Base-by-base conservation (phyloP, 805 yeast genomes). In the Zygoascus tannicola region DNA sequence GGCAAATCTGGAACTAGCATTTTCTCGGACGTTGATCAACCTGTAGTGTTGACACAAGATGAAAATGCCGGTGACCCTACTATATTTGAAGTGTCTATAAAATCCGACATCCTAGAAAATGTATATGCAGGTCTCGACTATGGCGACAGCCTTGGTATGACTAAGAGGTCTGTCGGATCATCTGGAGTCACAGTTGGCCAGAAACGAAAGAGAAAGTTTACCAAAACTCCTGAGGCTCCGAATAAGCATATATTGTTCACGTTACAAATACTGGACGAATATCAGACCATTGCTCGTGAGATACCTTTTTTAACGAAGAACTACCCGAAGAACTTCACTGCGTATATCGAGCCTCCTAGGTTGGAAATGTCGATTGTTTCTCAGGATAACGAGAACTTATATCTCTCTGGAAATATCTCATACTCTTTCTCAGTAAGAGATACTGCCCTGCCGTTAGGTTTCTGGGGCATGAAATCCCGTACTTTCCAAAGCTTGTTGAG, bases 401-500 rank as follows among this genome's bases (percentile, higher is more conserved):
- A n/a, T 3, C 36, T 45, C 8, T 23, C 34, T n/a, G 50, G 50
- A n/a, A 19, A 18, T 8, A 20, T 47, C 3, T 19, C 22, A 8
- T 45, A 45, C 28, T 35, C 47, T 19, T 40, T 45, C 8, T 4
- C 15, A 5, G 41, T 48, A 5, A 22, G n/a, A n/a, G 36, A 48
- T 30, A 38, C 50, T 7, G 46, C 46, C 10, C 14, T 18, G n/a
- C 39, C 44, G 26, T 12, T 42, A 18, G 39, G 44, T 10, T 15
- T 41, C 15, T 34, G 39, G 4, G 33, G 38, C 16, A 30, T 34
- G 32, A 44, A 43, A 12, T 38, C 47, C 5, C 21, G 18, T 4
- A 44, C 44, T 2, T 30, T 48, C 28, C 36, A 44, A 15, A 26
- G 46, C 12, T 32, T 48, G n/a, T 40, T 46, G 16, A 43, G 41